These are phyloP conservation scores for Lactarius evosmus DNA, from an alignment of 768 basidiomycete genomes.

Conservation along the genomic window DNA sequence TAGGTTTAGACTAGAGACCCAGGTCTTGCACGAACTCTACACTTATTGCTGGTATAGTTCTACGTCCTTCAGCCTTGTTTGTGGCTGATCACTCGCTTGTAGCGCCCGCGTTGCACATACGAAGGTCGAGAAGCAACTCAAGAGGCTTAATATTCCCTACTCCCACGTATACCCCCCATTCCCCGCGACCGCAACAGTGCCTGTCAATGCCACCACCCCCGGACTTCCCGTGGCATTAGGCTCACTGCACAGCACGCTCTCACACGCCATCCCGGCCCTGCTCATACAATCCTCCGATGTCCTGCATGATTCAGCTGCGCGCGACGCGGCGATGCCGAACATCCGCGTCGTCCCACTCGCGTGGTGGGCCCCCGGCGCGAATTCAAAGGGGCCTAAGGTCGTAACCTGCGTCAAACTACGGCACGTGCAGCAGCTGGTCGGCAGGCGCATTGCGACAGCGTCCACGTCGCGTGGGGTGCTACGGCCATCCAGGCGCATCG, in stretches of 20 bases:
- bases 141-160: slow-evolving; percentile 74
- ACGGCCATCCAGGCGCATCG: slow-evolving; percentile 81
- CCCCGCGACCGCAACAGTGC: slow-evolving; percentile 36
- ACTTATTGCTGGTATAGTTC: slow-evolving; percentile 76
- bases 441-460: slow-evolving; percentile 47
- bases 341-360: slow-evolving; percentile 84
- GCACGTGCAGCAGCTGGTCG: slow-evolving; percentile 83
- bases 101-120: slow-evolving; percentile 90
- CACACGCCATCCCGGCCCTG: slow-evolving; percentile 75
- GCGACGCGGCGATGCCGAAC: slow-evolving; percentile 90
- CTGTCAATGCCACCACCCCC: slow-evolving; percentile 2
- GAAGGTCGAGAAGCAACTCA: slow-evolving; percentile 85
- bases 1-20: slow-evolving; percentile 66
- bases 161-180: slow-evolving; percentile 62
- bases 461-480: slow-evolving; percentile 61
- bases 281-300: slow-evolving; percentile 82
- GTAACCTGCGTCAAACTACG: slow-evolving; percentile 89
- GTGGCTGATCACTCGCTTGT: neutral
- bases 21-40: slow-evolving; percentile 73
- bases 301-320: slow-evolving; percentile 77
- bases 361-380: slow-evolving; percentile 66
- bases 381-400: slow-evolving; percentile 44
- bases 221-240: slow-evolving; percentile 44
- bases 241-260: slow-evolving; percentile 67
- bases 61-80: neutral